A percentile compares a stretch with the other conserved stretches of the same genome.
These are phyloP conservation scores for Chenopodium formosanum DNA, from an alignment of 148 eudicot genomes.

Conservation along the genomic window DNA sequence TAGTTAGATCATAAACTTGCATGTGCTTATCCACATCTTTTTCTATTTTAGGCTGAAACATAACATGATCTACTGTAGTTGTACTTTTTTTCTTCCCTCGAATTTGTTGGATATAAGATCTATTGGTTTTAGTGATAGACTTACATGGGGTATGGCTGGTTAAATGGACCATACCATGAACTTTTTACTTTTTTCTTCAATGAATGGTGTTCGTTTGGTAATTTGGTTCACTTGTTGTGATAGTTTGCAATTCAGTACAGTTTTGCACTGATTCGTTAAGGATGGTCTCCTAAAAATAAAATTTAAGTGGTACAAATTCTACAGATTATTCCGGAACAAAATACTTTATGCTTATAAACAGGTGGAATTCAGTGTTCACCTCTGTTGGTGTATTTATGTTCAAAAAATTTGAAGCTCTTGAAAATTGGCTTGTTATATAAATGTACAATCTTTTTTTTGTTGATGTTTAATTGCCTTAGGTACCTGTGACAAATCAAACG, in stretches of 20 bases:
- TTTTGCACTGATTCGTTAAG: too few relatives aligned
- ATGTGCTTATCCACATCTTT: background rate
- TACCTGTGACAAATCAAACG: too few relatives aligned
- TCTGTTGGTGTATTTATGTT: too few relatives aligned
- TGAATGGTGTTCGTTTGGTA: too few relatives aligned
- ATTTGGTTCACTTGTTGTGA: too few relatives aligned
- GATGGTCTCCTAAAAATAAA: background rate
- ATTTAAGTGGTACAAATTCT: too few relatives aligned
- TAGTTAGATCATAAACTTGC: background rate
- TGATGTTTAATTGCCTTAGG: too few relatives aligned
- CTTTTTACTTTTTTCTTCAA: background rate
- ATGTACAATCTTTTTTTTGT: too few relatives aligned
- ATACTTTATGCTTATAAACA: background rate
- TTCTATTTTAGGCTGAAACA: constrained; percentile 7
- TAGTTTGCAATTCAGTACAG: background rate
- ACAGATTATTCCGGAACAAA: too few relatives aligned
- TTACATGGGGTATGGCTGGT: background rate
- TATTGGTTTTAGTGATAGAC: background rate
- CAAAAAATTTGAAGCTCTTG: too few relatives aligned
- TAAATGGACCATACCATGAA: background rate
- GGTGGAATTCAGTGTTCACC: background rate
- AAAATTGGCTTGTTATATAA: too few relatives aligned
- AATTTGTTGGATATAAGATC: background rate
- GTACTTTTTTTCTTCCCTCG: background rate
- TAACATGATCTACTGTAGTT: constrained; percentile 12